A percentile compares a stretch with the other conserved stretches of the same genome.
Evolutionary conservation across 108 stramenopile genomes (phyloP).

Genomic region (Chaetoceros muelleri): DNA sequence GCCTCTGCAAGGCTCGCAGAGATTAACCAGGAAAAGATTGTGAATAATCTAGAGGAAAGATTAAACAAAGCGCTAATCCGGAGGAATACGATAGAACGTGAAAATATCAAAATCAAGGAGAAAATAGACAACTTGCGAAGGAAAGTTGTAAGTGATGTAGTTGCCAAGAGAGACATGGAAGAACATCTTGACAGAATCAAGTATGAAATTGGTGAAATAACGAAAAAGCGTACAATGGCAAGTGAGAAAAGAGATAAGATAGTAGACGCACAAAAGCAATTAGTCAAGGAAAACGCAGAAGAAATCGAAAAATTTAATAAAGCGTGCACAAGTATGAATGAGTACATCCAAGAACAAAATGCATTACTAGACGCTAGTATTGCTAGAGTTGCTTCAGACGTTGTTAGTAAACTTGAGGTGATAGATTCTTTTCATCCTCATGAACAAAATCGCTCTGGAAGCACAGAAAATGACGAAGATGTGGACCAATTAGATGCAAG

Average conservation of each 20-base stretch:
- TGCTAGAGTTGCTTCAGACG: constrained; percentile 35
- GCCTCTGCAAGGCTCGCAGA: constrained; percentile 53
- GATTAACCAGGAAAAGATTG: constrained; percentile 50
- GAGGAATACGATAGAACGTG: constrained; percentile 39
- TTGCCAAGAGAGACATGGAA: constrained; percentile 33
- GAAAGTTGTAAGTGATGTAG: constrained; percentile 38
- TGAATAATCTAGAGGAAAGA: constrained; percentile 49
- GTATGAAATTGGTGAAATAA: constrained; percentile 36
- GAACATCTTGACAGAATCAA: constrained; percentile 34
- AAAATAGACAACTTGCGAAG: constrained; percentile 54
- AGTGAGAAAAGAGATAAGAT: constrained; percentile 46
- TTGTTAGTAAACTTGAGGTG: constrained; percentile 5
- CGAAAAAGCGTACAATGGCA: constrained; percentile 38
- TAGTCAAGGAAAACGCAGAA: constrained; percentile 20
- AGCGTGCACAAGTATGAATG: constrained; percentile 16
- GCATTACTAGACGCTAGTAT: constrained; percentile 45
- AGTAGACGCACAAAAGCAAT: constrained; percentile 28
- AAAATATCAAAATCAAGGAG: constrained; percentile 36
- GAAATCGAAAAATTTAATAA: constrained; percentile 21
- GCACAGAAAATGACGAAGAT: constrained; percentile 11
- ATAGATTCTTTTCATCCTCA: too few relatives aligned
- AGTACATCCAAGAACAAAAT: constrained; percentile 25
- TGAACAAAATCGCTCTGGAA: background rate
- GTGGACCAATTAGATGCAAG: constrained; percentile 17
- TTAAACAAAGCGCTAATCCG: constrained; percentile 49